Percentiles rank a stretch among this genome's conserved stretches.
phyloP scores from a whole-genome alignment of 192 early-diverging fungal species.

The Entomortierella beljakovae region DNA sequence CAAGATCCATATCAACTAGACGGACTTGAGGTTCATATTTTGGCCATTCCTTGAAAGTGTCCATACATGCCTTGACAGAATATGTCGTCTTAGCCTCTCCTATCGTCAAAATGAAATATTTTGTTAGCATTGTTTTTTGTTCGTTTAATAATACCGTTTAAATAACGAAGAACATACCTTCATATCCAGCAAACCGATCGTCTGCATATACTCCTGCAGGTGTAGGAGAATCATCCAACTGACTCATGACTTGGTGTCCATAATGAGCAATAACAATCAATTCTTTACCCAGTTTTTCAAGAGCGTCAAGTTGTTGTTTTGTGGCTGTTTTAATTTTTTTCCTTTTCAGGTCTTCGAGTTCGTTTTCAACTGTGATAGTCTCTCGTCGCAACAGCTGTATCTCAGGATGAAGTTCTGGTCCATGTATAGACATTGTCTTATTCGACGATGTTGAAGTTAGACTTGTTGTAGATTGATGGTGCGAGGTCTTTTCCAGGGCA shows the following conservation, averaged over 20 bases:
- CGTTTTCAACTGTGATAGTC: conserved; percentile 43
- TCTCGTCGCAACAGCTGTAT: conserved; percentile 45
- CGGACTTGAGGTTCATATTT: conserved; percentile 22
- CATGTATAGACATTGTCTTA: conserved; percentile 1
- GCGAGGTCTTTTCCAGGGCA: conserved; percentile 5
- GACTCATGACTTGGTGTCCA: conserved; percentile 27
- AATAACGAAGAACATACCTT: conserved; percentile 13
- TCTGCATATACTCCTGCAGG: conserved; percentile 42
- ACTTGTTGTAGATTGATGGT: background rate
- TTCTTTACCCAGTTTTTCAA: conserved; percentile 51
- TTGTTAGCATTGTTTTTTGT: background rate
- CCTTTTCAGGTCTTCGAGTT: conserved; percentile 44
- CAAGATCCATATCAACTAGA: conserved; percentile 31
- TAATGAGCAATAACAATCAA: conserved; percentile 42
- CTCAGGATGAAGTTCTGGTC: conserved; percentile 40
- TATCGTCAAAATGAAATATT: conserved; percentile 2
- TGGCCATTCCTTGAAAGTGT: conserved; percentile 37
- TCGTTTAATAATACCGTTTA: background rate
- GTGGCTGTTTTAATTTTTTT: conserved; percentile 43
- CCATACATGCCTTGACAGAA: conserved; percentile 45
- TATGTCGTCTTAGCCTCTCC: conserved; percentile 43
- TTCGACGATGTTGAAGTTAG: background rate
- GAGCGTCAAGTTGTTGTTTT: conserved; percentile 32
- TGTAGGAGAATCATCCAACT: conserved; percentile 42
- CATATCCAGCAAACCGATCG: conserved; percentile 30